Evolutionary conservation across 495 filamentous ascomycete species (phyloP), one percentile per base, ranked within the genome.

Genomic region (Aspergillus bertholletiae): DNA sequence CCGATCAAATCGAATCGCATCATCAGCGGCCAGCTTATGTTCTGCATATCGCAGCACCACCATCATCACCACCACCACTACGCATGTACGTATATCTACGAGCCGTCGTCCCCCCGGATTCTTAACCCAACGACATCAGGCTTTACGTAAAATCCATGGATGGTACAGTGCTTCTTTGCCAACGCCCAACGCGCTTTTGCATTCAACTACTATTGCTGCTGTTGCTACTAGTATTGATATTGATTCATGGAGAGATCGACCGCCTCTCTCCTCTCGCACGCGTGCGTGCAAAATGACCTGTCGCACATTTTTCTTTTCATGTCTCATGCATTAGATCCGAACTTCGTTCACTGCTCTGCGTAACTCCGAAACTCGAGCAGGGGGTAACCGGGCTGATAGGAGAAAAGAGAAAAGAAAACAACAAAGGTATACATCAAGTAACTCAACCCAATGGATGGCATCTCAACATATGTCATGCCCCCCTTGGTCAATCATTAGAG

Each of bases 301-400:
- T 60, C 54, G 39, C 20, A 64, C 49, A 55, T 28, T 28, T 28
- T 28, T 28, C 5, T 41, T 54, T 48, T 64, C 61, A 56, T 55
- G 56, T 57, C 60, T 63, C 63, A 63, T 66, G 60, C 55, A 60
- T 59, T 54, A 63, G 45, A 53, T 61, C 60, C 53, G 60, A 63
- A 66, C 56, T 49, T 62, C 62, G 37, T n/a, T 64, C 55, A 59
- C 37, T 45, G 49, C 44, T 49, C 57, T 34, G 35, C 30, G 43
- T 23, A 43, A 53, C 40, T 30, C 37, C 34, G 34, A 57, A 39
- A 39, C 30, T 37, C 26, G 23, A 48, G 23, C 43, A 48, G 35
- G 44, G 6, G 32, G 51, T 46, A 57, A 49, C 22, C 48, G 13
- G 34, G 34, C 15, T n/a, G 34, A 37, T 37, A 37, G 34, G 34